A percentile compares a stretch with the other conserved stretches of the same genome.
These are phyloP conservation scores for Boletus pseudopeckii DNA, from an alignment of 768 basidiomycete species.

Conservation along the genomic window DNA sequence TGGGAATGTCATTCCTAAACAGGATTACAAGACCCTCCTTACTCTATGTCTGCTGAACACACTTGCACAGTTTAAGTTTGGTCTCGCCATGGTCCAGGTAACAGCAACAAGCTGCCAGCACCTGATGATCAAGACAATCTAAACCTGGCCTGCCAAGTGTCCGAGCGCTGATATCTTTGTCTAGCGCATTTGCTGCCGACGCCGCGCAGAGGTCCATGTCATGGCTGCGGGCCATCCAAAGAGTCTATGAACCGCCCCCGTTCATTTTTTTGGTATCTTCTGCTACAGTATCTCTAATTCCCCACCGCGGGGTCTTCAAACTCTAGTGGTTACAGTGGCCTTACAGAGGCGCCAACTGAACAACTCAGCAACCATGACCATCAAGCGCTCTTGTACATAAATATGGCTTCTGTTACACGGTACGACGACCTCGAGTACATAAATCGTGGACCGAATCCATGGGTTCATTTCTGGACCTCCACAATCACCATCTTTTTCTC, in stretches of 20 bases:
- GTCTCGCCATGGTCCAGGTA: background rate
- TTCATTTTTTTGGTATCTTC: background rate
- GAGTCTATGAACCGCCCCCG: too few relatives aligned
- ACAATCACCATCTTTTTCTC: background rate
- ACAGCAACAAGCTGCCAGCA: background rate
- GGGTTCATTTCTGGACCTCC: background rate
- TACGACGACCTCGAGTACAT: background rate
- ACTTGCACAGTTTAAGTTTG: background rate
- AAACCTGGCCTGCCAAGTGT: background rate
- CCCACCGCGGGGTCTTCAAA: too few relatives aligned
- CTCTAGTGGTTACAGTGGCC: too few relatives aligned
- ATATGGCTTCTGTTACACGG: background rate
- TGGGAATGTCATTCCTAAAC: conserved; percentile 19
- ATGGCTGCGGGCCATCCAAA: background rate
- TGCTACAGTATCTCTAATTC: background rate
- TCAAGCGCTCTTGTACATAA: background rate
- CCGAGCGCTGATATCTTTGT: background rate
- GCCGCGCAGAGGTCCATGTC: too few relatives aligned
- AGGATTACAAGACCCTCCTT: background rate
- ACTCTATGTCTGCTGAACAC: background rate
- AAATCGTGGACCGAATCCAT: background rate
- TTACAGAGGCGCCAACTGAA: too few relatives aligned
- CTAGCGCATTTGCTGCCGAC: background rate
- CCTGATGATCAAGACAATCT: background rate
- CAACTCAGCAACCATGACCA: too few relatives aligned